Base-by-base conservation (phyloP, 2,329 filamentous ascomycete genomes). In the Cadophora gregata region DNA sequence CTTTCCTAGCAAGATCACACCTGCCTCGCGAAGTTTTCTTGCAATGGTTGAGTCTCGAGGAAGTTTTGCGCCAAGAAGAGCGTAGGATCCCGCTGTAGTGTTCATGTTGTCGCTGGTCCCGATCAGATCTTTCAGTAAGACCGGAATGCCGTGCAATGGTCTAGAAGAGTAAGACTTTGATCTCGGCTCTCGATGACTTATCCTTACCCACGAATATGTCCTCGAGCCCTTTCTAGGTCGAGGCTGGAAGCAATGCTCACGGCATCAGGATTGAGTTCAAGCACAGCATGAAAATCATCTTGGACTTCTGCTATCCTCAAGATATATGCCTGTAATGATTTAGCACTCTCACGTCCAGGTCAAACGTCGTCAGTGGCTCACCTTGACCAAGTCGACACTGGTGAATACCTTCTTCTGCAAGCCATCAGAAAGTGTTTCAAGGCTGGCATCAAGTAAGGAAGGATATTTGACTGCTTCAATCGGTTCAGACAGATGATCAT, bases 101-200 rank as follows among this genome's bases (percentile, higher is more conserved):
- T 86, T 84, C 84, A 88, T 87, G 68, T 80, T 72, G 72, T 88
- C 86, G 2, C 77, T 75, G 0, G 86, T 88, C 16, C 83, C 86
- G 64, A 89, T 88, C 72, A 86, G 87, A 74, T 87, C 84, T 76
- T 89, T 88, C 77, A 88, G 82, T 16, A 88, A 76, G 50, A 89
- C 83, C 0, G 86, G 86, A 3, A 89, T 80, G 1, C 87, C 86
- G 75, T 88, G 85, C 0, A 88, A 77, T 7, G 84, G 45, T 14
- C 75, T 53, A 21, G 42, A 47, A 2, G 19, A 47, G 19, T 47
- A 2, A 47, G 38, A 19, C 1, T 16, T 2, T 10, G 2, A 19
- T 16, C 2, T 45, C 14, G 1, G 14, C 14, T 14, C 2, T 1
- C 6, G 2, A 36, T 45, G 19, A n/a, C 6, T 25, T 6, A 51